Conservation (phyloP, 176 grass and related monocot species). For the Phyllostachys edulis region DNA sequence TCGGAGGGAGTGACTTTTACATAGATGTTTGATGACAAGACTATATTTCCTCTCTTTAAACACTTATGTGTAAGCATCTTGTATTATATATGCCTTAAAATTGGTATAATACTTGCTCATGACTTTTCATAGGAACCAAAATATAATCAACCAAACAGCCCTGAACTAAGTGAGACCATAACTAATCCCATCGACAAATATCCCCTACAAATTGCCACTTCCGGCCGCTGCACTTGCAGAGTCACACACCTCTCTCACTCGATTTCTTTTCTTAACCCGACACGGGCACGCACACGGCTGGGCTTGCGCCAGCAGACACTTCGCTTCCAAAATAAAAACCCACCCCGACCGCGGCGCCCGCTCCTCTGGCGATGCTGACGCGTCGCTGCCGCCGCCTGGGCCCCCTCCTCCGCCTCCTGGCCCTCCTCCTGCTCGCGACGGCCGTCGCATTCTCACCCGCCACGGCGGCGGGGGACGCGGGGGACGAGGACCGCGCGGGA, state of each 20-base stretch:
- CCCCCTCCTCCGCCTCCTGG: constrained; percentile 14
- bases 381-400: constrained; percentile 33
- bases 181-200: not conserved
- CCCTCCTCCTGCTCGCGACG: constrained; percentile 30
- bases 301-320: not conserved
- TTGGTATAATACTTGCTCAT: too few relatives aligned
- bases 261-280: constrained; percentile 11
- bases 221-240: not conserved
- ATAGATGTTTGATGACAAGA: too few relatives aligned
- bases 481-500: constrained; percentile 20
- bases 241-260: not conserved
- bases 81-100: too few relatives aligned
- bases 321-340: constrained; percentile 37
- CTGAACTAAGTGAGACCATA: not conserved
- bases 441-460: constrained; percentile 1
- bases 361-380: constrained; percentile 55
- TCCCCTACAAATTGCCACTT: constrained; percentile 3
- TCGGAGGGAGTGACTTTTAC: too few relatives aligned
- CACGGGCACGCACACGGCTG: constrained; percentile 23
- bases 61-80: too few relatives aligned
- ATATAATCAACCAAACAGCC: too few relatives aligned
- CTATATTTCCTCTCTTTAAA: too few relatives aligned
- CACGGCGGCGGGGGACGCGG: constrained; percentile 12
- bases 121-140: too few relatives aligned
- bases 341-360: not conserved